A percentile compares a stretch with the other conserved stretches of the same genome.
Evolutionary conservation across 2,329 filamentous ascomycete species (phyloP).

Genomic region (Tolypocladium ophioglossoides): DNA sequence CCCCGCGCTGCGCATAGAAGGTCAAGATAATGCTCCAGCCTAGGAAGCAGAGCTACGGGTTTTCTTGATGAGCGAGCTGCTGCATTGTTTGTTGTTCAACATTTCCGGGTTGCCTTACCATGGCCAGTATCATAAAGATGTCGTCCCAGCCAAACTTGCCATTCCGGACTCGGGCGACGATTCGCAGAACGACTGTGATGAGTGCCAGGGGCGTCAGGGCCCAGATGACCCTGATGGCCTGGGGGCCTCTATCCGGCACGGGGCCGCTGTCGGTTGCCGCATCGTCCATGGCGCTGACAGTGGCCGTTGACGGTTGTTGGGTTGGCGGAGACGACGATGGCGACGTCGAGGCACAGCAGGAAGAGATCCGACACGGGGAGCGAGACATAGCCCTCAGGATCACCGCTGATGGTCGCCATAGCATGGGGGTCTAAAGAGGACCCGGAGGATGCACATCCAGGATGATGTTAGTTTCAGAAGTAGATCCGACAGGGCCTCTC

Average conservation of each 20-base stretch:
- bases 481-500: neutral
- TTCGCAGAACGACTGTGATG: slow-evolving; percentile 5
- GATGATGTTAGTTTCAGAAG: neutral
- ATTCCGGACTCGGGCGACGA: slow-evolving; percentile 4
- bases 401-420: neutral
- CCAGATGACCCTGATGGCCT: slow-evolving; percentile 7
- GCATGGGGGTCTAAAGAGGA: neutral
- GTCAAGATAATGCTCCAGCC: slow-evolving; percentile 10
- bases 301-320: too few relatives aligned
- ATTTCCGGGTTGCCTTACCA: slow-evolving; percentile 1
- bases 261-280: neutral
- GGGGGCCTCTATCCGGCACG: slow-evolving; percentile 6
- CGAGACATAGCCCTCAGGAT: neutral
- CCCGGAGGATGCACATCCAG: neutral
- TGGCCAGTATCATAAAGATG: slow-evolving; percentile 9
- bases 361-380: neutral
- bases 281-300: neutral
- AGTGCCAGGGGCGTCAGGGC: slow-evolving; percentile 7
- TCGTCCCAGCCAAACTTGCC: slow-evolving; percentile 10
- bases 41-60: slow-evolving; percentile 8
- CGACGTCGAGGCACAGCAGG: too few relatives aligned
- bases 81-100: neutral
- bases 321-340: neutral
- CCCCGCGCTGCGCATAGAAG: slow-evolving; percentile 8
- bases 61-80: neutral